A percentile compares a stretch with the other conserved stretches of the same genome.
Evolutionary conservation across 2,329 filamentous ascomycete species (phyloP).

Genomic region (Myrmaecium sp.): DNA sequence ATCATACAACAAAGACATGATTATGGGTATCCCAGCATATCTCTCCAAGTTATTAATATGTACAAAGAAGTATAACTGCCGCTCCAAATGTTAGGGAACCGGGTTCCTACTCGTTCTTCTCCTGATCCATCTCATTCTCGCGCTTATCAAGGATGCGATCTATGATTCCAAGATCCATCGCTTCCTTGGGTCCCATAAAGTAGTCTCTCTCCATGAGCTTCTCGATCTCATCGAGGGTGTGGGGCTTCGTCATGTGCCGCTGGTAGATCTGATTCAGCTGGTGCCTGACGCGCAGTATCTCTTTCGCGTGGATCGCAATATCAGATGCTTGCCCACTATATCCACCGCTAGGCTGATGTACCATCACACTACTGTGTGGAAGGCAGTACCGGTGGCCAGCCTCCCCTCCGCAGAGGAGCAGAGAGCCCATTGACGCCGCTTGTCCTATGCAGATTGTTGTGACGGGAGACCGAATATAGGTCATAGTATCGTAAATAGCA

Average conservation of each 20-base stretch:
- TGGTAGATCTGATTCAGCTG: constrained; percentile 86
- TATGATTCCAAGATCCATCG: constrained; percentile 75
- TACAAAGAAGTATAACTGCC: too few species aligned
- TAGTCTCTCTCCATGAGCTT: constrained; percentile 95
- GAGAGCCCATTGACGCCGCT: constrained; percentile 85
- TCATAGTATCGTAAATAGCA: constrained; percentile 98
- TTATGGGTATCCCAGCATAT: too few species aligned
- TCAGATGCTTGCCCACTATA: constrained; percentile 54
- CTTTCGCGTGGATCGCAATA: constrained; percentile 92
- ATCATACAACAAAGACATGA: too few species aligned
- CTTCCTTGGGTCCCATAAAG: constrained; percentile 79
- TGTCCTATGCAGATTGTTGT: constrained; percentile 91
- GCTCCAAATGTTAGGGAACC: too few species aligned
- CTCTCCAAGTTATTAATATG: too few species aligned
- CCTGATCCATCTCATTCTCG: constrained; percentile 25
- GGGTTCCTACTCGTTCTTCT: constrained; percentile 9
- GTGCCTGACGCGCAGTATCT: constrained; percentile 74
- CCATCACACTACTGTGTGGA: constrained; percentile 91
- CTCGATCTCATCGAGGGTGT: constrained; percentile 68
- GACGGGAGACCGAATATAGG: constrained; percentile 83
- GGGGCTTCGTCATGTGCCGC: constrained; percentile 63
- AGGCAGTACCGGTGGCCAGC: constrained; percentile 74
- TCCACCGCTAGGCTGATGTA: constrained; percentile 81
- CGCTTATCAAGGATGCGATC: constrained; percentile 68
- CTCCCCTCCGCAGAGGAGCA: constrained; percentile 74